phyloP scores from a whole-genome alignment of 306 rosid species.

The Ceratonia siliqua region DNA sequence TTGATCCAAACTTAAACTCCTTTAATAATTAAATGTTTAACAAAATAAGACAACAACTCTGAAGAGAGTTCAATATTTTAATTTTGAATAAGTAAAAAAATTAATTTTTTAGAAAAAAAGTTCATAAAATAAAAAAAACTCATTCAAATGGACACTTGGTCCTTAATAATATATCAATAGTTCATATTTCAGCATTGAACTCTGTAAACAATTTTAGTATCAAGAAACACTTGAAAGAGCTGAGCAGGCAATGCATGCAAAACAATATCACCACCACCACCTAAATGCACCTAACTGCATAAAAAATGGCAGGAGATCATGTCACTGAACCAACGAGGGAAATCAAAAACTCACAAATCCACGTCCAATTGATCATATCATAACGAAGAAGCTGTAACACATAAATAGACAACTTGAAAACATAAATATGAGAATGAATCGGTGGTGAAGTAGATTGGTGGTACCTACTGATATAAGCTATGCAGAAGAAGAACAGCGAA shows the following conservation, averaged over 20 bases:
- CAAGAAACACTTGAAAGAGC: too few species aligned
- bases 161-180: too few species aligned
- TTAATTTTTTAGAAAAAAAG: too few species aligned
- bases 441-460: not conserved
- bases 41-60: too few species aligned
- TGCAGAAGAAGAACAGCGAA: conserved; percentile 81
- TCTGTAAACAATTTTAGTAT: too few species aligned
- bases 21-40: too few species aligned
- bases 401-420: not conserved
- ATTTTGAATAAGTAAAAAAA: too few species aligned
- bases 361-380: not conserved
- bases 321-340: not conserved
- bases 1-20: too few species aligned
- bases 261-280: not conserved
- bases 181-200: too few species aligned
- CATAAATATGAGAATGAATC: not conserved
- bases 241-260: not conserved
- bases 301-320: not conserved
- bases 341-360: not conserved
- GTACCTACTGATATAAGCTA: conserved; percentile 81
- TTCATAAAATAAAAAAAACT: too few species aligned
- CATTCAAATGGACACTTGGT: too few species aligned
- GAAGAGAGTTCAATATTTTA: too few species aligned
- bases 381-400: not conserved
- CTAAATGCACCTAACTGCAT: not conserved